Percentiles rank a stretch among this genome's conserved stretches.
phyloP scores from a whole-genome alignment of 1,139 yeast genomes.

The Meyerozyma sp. region DNA sequence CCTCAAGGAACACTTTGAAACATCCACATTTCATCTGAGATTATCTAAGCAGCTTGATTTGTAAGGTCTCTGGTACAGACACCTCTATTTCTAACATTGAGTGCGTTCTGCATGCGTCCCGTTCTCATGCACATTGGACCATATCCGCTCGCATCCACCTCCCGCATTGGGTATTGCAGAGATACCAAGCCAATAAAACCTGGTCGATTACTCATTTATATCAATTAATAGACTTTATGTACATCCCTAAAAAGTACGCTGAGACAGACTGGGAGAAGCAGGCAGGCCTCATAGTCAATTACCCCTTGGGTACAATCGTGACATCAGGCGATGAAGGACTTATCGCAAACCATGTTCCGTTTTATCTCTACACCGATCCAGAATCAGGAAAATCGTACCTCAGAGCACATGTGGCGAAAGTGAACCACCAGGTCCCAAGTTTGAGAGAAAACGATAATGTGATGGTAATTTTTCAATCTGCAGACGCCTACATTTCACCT shows the following conservation, averaged over 20 bases:
- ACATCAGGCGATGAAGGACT: conserved; percentile 33
- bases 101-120: no score
- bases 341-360: conserved; percentile 59
- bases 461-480: conserved; percentile 51
- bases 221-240: neutral
- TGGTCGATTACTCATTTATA: neutral
- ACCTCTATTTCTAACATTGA: no score
- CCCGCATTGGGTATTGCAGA: neutral
- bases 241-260: conserved; percentile 9
- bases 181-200: neutral
- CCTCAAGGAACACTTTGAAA: no score
- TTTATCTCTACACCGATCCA: conserved; percentile 34
- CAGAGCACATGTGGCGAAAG: conserved; percentile 54
- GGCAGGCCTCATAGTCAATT: conserved; percentile 35
- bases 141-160: neutral
- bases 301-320: conserved; percentile 51
- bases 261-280: conserved; percentile 36
- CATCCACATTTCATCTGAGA: no score
- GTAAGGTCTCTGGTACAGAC: no score
- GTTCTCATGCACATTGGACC: neutral
- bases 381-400: conserved; percentile 36
- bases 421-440: conserved; percentile 48
- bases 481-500: conserved; percentile 55
- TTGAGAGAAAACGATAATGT: conserved; percentile 37
- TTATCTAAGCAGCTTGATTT: no score